These are phyloP conservation scores for Nelumbo lutea DNA, from an alignment of 164 flowering plant genomes.

Conservation along the genomic window DNA sequence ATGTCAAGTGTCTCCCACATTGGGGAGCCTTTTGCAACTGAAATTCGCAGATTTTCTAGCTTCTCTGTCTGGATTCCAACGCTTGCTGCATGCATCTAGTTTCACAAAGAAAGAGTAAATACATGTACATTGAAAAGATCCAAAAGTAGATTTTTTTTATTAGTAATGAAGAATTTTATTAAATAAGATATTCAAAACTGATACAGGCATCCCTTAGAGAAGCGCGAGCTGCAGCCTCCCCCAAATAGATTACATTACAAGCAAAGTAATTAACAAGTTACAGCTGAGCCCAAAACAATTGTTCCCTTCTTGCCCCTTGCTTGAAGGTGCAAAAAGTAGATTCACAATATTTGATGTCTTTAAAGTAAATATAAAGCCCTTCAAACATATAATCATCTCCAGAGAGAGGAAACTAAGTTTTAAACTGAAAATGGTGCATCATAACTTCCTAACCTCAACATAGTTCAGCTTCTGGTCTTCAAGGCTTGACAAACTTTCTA, in stretches of 20 bases:
- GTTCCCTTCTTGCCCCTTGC: no score
- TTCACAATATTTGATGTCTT: neutral
- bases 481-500: slow-evolving; percentile 96
- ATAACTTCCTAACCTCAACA: slow-evolving; percentile 63
- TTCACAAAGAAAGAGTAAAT: slow-evolving; percentile 2
- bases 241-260: no score
- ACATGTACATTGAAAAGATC: neutral
- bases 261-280: no score
- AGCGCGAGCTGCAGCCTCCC: no score
- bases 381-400: no score
- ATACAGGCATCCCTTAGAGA: no score
- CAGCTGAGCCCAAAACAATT: no score
- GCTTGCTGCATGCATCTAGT: slow-evolving; percentile 83
- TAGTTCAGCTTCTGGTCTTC: slow-evolving; percentile 98
- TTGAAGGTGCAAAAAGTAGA: neutral
- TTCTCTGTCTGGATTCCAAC: slow-evolving; percentile 83
- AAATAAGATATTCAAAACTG: no score
- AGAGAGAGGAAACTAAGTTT: neutral
- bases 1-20: slow-evolving; percentile 99
- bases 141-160: neutral
- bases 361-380: neutral
- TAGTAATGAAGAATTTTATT: no score
- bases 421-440: neutral
- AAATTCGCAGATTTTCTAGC: slow-evolving; percentile 87
- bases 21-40: slow-evolving; percentile 92